phyloP scores from a whole-genome alignment of 352 stramenopile genomes.

The Phytophthora idaei region DNA sequence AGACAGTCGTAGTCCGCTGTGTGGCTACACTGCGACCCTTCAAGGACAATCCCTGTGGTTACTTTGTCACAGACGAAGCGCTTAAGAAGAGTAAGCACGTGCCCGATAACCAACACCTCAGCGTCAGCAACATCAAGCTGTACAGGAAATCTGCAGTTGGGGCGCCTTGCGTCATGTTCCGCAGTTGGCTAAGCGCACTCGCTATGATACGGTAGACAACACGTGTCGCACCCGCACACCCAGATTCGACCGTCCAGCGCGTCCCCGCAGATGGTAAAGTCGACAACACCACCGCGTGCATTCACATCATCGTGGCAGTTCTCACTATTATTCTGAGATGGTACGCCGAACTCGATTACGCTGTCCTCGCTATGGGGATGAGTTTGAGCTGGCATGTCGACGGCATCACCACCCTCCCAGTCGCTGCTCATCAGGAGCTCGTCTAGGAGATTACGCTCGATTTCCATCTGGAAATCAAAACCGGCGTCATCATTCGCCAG shows the following conservation, averaged over 20 bases:
- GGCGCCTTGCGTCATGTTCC: neutral
- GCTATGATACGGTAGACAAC: neutral
- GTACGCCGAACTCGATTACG: neutral
- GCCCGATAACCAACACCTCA: neutral
- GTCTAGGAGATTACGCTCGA: neutral
- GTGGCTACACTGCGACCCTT: conserved; percentile 1
- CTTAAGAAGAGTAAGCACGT: neutral
- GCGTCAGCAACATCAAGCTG: neutral
- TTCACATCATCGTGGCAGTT: neutral
- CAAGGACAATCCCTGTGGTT: neutral
- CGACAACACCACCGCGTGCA: neutral
- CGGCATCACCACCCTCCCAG: neutral
- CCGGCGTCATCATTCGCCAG: neutral
- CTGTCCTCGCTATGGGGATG: conserved; percentile 10
- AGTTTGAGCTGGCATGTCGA: neutral
- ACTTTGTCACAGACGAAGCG: neutral
- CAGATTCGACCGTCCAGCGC: neutral
- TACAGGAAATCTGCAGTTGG: neutral
- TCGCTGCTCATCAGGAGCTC: neutral
- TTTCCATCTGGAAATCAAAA: neutral
- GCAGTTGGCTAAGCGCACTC: neutral
- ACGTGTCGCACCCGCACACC: neutral
- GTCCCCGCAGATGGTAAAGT: neutral
- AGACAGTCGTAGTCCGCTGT: neutral
- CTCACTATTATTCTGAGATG: neutral